A percentile compares a stretch with the other conserved stretches of the same genome.
Evolutionary conservation across 2,329 filamentous ascomycete species (phyloP).

Genomic region (Fusarium secorum): DNA sequence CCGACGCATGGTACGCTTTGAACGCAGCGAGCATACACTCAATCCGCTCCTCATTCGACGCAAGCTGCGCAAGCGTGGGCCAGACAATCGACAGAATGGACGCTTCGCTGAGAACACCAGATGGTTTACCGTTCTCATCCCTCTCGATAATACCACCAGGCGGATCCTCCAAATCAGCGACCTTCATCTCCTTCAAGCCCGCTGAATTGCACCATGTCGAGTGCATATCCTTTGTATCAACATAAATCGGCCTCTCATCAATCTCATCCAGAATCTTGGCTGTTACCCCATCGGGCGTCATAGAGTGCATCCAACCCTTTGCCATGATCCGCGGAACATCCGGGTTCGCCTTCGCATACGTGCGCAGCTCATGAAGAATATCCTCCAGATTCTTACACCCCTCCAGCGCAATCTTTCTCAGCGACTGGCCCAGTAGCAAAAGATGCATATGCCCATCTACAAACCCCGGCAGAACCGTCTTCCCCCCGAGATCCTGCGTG

Average conservation of each 20-base stretch:
- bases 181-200: constrained; percentile 58
- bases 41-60: constrained; percentile 57
- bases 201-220: constrained; percentile 64
- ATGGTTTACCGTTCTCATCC: constrained; percentile 55
- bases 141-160: constrained; percentile 62
- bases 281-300: constrained; percentile 55
- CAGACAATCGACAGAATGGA: constrained; percentile 62
- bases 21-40: constrained; percentile 58
- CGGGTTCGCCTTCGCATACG: constrained; percentile 57
- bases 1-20: constrained; percentile 57
- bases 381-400: constrained; percentile 58
- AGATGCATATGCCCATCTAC: constrained; percentile 67
- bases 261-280: constrained; percentile 58
- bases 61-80: constrained; percentile 60
- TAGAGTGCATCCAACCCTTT: constrained; percentile 63
- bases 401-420: constrained; percentile 59
- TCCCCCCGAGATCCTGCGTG: constrained; percentile 43
- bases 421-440: constrained; percentile 60
- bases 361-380: constrained; percentile 56
- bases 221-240: constrained; percentile 65
- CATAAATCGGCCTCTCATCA: constrained; percentile 62
- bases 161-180: constrained; percentile 56
- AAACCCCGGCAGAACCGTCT: constrained; percentile 61
- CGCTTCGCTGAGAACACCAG: constrained; percentile 61
- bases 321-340: constrained; percentile 59